Conservation (phyloP, 306 rosid genomes). For the Psophocarpus tetragonolobus region DNA sequence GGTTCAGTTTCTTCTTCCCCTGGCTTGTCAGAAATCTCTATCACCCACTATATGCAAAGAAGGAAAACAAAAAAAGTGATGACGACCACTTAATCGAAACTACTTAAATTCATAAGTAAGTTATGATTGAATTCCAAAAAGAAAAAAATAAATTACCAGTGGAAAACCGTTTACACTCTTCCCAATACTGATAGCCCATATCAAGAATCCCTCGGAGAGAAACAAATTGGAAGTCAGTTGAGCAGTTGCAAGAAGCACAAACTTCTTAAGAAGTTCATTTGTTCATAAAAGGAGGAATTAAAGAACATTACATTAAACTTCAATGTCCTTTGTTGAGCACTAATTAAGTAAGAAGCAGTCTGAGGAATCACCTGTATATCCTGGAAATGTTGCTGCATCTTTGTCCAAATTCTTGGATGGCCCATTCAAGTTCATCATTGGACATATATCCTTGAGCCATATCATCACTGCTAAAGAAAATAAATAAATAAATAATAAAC, state of each 20-base stretch:
- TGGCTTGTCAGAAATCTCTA: slow-evolving; percentile 96
- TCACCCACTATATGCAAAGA: slow-evolving; percentile 68
- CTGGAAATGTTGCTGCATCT: slow-evolving; percentile 84
- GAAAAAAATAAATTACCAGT: slow-evolving; percentile 59
- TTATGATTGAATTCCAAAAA: slow-evolving; percentile 22
- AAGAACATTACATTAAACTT: neutral
- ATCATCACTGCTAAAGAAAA: slow-evolving; percentile 40
- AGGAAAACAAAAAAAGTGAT: slow-evolving; percentile 29
- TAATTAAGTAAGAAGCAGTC: slow-evolving; percentile 25
- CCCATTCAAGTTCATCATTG: slow-evolving; percentile 74
- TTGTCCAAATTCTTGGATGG: slow-evolving; percentile 59
- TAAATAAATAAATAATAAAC: neutral
- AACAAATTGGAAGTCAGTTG: slow-evolving; percentile 58
- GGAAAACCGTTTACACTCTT: slow-evolving; percentile 87
- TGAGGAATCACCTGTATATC: slow-evolving; percentile 84
- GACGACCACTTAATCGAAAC: slow-evolving; percentile 22
- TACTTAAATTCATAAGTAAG: neutral
- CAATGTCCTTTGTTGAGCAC: neutral
- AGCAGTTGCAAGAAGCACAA: slow-evolving; percentile 21
- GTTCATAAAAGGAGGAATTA: slow-evolving; percentile 1
- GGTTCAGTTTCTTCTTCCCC: slow-evolving; percentile 89
- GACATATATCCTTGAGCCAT: slow-evolving; percentile 74
- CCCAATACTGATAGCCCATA: slow-evolving; percentile 80
- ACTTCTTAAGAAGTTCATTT: neutral
- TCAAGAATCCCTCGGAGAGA: slow-evolving; percentile 74